Evolutionary conservation across 164 flowering plant genomes (phyloP).

Genomic region (Aristolochia contorta): DNA sequence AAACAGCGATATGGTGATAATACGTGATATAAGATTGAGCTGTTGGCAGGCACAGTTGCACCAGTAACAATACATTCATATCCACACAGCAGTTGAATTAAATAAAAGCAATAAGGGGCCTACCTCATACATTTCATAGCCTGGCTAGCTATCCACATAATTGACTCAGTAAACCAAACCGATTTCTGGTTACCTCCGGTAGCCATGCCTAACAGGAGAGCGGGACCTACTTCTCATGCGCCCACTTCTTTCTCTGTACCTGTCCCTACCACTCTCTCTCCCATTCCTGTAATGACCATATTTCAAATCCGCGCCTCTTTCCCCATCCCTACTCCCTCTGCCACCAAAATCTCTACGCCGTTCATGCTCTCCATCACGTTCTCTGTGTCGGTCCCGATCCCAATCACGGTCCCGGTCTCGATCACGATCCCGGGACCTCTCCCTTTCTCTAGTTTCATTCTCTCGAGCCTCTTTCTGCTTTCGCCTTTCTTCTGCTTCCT

Average conservation of each 20-base stretch:
- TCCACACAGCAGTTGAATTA: slow-evolving; percentile 24
- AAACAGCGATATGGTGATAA: slow-evolving; percentile 41
- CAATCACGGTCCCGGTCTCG: slow-evolving; percentile 42
- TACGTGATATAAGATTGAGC: slow-evolving; percentile 48
- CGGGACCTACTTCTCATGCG: slow-evolving; percentile 56
- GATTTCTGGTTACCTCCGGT: slow-evolving; percentile 66
- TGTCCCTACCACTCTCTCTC: slow-evolving; percentile 60
- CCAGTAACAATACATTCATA: slow-evolving; percentile 18
- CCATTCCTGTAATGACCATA: slow-evolving; percentile 46
- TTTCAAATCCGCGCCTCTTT: slow-evolving; percentile 48
- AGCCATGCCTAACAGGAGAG: slow-evolving; percentile 65
- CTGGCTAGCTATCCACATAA: slow-evolving; percentile 28
- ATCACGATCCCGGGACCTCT: slow-evolving; percentile 50
- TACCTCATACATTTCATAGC: slow-evolving; percentile 54
- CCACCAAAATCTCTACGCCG: slow-evolving; percentile 54
- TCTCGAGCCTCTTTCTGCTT: slow-evolving; percentile 63
- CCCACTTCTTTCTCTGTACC: slow-evolving; percentile 40
- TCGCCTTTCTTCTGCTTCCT: slow-evolving; percentile 80
- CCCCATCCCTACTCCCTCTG: slow-evolving; percentile 56
- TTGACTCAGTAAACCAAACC: slow-evolving; percentile 34
- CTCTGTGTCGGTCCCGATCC: slow-evolving; percentile 25
- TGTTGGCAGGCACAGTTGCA: slow-evolving; percentile 45
- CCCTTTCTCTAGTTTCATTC: slow-evolving; percentile 67
- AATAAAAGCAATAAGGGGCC: slow-evolving; percentile 20
- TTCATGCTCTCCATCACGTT: slow-evolving; percentile 30